These are phyloP conservation scores for Leccinum arenicola DNA, from an alignment of 768 basidiomycete species.

Conservation along the genomic window DNA sequence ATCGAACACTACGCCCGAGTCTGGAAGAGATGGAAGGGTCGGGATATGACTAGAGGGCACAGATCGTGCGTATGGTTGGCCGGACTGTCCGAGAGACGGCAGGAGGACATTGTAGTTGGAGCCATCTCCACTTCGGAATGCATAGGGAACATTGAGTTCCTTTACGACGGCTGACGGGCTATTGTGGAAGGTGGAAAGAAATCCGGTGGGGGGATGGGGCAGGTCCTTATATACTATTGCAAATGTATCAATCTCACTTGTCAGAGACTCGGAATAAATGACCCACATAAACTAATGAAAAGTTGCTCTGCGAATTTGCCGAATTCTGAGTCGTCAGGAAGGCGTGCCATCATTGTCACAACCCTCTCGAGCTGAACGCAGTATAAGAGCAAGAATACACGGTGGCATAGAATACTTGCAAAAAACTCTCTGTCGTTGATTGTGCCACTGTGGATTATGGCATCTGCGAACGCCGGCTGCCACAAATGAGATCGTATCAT, in stretches of 20 bases:
- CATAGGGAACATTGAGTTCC: constrained; percentile 38
- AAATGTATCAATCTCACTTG: not conserved
- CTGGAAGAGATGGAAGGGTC: constrained; percentile 53
- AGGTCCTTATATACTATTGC: constrained; percentile 71
- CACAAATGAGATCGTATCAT: not conserved
- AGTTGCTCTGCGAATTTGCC: constrained; percentile 43
- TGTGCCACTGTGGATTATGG: constrained; percentile 40
- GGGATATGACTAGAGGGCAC: constrained; percentile 48
- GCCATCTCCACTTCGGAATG: constrained; percentile 58
- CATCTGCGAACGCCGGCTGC: constrained; percentile 51
- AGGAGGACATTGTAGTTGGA: constrained; percentile 54
- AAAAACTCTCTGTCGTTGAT: constrained; percentile 61
- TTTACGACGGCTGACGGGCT: not conserved
- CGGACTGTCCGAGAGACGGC: constrained; percentile 57
- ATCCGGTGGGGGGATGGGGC: constrained; percentile 66
- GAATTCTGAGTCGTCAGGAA: constrained; percentile 31
- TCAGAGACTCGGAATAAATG: not conserved
- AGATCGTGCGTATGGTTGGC: constrained; percentile 65
- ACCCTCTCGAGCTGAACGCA: constrained; percentile 58
- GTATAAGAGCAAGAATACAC: constrained; percentile 5
- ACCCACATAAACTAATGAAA: constrained; percentile 57
- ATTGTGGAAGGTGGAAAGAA: constrained; percentile 34
- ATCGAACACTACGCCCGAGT: constrained; percentile 69
- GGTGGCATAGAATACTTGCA: constrained; percentile 35
- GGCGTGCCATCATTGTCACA: constrained; percentile 58